Base-by-base conservation (phyloP, 1,284 basidiomycete genomes). In the Peniophora sp. region DNA sequence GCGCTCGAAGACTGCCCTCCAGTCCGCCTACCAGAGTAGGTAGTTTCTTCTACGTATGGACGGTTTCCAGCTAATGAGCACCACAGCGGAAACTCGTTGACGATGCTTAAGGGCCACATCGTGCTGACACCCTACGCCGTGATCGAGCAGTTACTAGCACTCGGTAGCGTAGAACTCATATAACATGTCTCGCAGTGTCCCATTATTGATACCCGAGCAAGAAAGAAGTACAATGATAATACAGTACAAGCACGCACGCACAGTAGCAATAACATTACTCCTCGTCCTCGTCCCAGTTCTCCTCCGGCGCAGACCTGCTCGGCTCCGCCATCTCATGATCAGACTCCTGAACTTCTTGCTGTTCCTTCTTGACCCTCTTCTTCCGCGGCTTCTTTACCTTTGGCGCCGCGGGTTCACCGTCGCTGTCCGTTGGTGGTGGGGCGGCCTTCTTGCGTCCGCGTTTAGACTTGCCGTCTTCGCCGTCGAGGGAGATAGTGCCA, bases 161-260 rank as follows among this genome's bases (percentile, higher is more conserved):
- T 81, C 58, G 87, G 82, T 50, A 81, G 84, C 59, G 81, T 82
- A 2, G 85, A 89, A 61, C 72, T 90, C 24, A 81, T 91, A 45
- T 90, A 50, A 59, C 35, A 6, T 8, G 16, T 41, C 38, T 41
- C 38, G 16, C n/a, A 10, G n/a, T 36, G 34, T 10, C 10, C n/a
- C n/a, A n/a, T 36, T 36, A 44, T 44, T 19, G 41, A 24, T 24
- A 34, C 14, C 16, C 1, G 6, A 25, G 10, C n/a, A 47, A 36
- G 34, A 41, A 48, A 14, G 45, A 46, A 45, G 20, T 53, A 55
- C 45, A 56, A 41, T 39, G 49, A 49, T 38, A 44, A 27, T 43
- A 41, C 44, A 49, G 45, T 45, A 20, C 17, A 20, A 45, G 44
- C 16, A 45, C 44, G 44, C 24, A 45, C 17, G 22, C 22, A 24